Conservation (phyloP, 2,329 filamentous ascomycete species). For the Hymenoscyphus fructigenus region DNA sequence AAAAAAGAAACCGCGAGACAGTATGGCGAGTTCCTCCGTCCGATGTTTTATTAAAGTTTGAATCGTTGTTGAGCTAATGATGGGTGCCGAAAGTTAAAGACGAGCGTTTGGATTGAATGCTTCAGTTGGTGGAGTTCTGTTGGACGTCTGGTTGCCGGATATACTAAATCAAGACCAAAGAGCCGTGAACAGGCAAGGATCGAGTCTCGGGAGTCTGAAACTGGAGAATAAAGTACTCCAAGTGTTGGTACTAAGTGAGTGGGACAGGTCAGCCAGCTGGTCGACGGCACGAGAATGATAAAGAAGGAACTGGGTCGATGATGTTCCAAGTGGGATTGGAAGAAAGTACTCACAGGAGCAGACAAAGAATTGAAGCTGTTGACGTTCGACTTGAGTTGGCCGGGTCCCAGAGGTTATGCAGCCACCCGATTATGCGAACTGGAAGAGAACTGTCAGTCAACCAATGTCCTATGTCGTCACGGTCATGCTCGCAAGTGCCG, state of each 20-base stretch:
- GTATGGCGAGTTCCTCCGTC: constrained; percentile 1
- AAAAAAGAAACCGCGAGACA: background rate
- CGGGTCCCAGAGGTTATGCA: constrained; percentile 35
- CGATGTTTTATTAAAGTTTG: constrained; percentile 7
- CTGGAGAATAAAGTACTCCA: constrained; percentile 29
- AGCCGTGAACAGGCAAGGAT: constrained; percentile 26
- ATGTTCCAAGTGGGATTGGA: constrained; percentile 17
- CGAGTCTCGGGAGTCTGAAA: constrained; percentile 36
- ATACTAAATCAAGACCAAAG: constrained; percentile 24
- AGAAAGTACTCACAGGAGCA: constrained; percentile 28
- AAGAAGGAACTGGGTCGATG: constrained; percentile 14
- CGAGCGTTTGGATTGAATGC: constrained; percentile 13
- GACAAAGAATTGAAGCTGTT: constrained; percentile 35
- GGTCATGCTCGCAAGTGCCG: constrained; percentile 28
- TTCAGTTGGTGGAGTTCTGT: constrained; percentile 13
- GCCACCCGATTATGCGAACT: constrained; percentile 35
- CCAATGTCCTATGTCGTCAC: constrained; percentile 27
- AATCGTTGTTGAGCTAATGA: constrained; percentile 7
- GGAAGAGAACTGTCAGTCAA: constrained; percentile 25
- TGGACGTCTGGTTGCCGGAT: constrained; percentile 17
- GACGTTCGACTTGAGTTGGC: constrained; percentile 26
- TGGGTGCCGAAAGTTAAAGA: constrained; percentile 12
- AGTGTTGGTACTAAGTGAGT: constrained; percentile 15
- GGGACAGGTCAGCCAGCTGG: constrained; percentile 20
- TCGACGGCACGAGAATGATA: constrained; percentile 16